Evolutionary conservation across 108 stramenopile genomes (phyloP).

Genomic region (Cafeteria roenbergensis): DNA sequence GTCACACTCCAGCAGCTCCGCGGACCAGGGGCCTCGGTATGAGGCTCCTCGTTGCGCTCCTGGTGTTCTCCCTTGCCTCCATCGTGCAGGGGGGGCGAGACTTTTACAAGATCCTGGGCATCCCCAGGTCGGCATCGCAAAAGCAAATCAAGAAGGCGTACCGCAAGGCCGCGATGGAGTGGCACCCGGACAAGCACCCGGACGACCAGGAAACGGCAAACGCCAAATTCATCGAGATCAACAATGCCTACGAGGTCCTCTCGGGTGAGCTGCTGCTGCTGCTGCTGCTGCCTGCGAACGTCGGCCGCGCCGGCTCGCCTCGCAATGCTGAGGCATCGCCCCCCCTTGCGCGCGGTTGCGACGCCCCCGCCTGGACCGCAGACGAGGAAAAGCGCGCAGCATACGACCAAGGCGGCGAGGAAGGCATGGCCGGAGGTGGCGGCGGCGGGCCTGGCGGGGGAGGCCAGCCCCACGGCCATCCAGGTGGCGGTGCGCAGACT

Average conservation of each 20-base stretch:
- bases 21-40: too few relatives aligned
- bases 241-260: slow-evolving; percentile 7
- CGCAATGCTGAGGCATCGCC: too few relatives aligned
- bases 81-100: neutral
- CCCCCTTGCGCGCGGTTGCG: too few relatives aligned
- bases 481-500: neutral
- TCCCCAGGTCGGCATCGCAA: neutral
- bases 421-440: slow-evolving; percentile 3
- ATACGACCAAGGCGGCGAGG: slow-evolving; percentile 16
- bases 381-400: slow-evolving; percentile 12
- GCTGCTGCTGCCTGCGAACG: too few relatives aligned
- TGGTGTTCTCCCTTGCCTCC: neutral
- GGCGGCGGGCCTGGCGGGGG: slow-evolving; percentile 3
- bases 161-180: slow-evolving; percentile 29
- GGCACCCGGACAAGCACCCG: slow-evolving; percentile 39
- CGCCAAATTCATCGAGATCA: neutral
- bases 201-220: slow-evolving; percentile 5
- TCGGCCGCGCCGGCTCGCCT: too few relatives aligned
- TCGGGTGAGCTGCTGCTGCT: too few relatives aligned
- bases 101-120: neutral
- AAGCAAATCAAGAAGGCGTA: slow-evolving; percentile 23
- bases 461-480: neutral
- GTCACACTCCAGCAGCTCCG: too few relatives aligned
- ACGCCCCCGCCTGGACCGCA: too few relatives aligned
- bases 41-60: too few relatives aligned